Percentiles rank a stretch among this genome's conserved stretches.
These are phyloP conservation scores for Curvularia hawaiiensis DNA, from an alignment of 2,329 filamentous ascomycete species.

Conservation along the genomic window DNA sequence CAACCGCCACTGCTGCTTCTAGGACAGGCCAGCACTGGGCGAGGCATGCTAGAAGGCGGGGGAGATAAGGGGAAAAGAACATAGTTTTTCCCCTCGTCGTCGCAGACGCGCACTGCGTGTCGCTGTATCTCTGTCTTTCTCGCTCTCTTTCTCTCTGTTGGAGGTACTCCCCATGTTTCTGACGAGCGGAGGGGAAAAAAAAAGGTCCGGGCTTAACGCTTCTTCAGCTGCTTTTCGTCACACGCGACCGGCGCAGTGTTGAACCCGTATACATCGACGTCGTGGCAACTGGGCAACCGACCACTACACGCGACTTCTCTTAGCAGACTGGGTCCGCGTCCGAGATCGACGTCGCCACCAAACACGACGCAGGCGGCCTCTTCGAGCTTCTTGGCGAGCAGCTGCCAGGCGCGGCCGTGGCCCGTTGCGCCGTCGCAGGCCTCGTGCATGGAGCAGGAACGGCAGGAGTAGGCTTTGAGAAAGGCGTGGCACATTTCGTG, in stretches of 20 bases:
- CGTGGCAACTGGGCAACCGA: constrained; percentile 21
- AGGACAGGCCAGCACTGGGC: not conserved
- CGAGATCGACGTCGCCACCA: constrained; percentile 19
- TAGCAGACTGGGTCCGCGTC: constrained; percentile 19
- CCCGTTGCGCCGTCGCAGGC: constrained; percentile 12
- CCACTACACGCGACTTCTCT: constrained; percentile 14
- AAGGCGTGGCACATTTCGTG: constrained; percentile 28
- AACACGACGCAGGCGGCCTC: constrained; percentile 22
- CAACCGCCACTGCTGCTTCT: not conserved
- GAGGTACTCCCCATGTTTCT: not conserved
- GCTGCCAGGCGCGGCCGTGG: constrained; percentile 28
- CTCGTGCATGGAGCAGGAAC: constrained; percentile 16
- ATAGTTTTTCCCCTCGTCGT: not conserved
- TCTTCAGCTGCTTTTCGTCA: not conserved
- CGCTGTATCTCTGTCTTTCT: not conserved
- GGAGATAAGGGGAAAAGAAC: not conserved
- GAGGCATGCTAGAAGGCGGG: not conserved
- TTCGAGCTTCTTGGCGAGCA: constrained; percentile 24
- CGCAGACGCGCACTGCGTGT: not conserved
- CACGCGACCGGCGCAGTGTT: constrained; percentile 13
- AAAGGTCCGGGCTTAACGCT: not conserved
- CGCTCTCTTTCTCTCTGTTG: not conserved
- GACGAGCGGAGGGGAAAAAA: not conserved
- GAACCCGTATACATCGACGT: constrained; percentile 20
- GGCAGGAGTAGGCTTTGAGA: constrained; percentile 22